A percentile compares a stretch with the other conserved stretches of the same genome.
Evolutionary conservation across 768 basidiomycete genomes (phyloP).

Genomic region (Boletales sp.): DNA sequence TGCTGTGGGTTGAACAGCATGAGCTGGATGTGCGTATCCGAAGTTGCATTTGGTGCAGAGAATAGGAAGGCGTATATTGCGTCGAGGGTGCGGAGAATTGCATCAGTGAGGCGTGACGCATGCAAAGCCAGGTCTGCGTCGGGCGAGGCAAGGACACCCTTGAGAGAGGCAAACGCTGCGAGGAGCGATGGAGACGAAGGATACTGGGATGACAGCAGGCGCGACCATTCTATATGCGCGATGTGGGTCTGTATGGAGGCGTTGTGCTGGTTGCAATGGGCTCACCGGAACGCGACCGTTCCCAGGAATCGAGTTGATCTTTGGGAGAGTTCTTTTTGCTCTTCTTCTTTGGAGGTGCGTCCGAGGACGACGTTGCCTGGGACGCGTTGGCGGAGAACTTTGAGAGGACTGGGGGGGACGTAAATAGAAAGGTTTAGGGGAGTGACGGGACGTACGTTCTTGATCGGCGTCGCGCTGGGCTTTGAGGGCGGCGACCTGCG

Average conservation of each 20-base stretch:
- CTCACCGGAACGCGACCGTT: constrained; percentile 17
- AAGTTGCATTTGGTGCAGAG: neutral
- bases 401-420: constrained; percentile 15
- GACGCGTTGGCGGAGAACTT: constrained; percentile 14
- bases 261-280: too few relatives aligned
- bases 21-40: neutral
- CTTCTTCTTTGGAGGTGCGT: constrained; percentile 25
- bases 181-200: constrained; percentile 24
- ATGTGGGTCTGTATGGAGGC: constrained; percentile 1
- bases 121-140: constrained; percentile 1
- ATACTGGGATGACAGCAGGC: constrained; percentile 14
- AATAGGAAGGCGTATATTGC: constrained; percentile 20
- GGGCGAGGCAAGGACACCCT: constrained; percentile 11
- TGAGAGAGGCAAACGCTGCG: constrained; percentile 20
- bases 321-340: constrained; percentile 20
- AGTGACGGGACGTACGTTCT: constrained; percentile 13
- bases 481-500: constrained; percentile 18
- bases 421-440: too few relatives aligned
- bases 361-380: constrained; percentile 9
- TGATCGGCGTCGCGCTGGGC: constrained; percentile 21
- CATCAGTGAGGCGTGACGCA: constrained; percentile 16
- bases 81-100: constrained; percentile 16
- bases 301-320: constrained; percentile 19
- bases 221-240: constrained; percentile 17
- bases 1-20: constrained; percentile 4